A percentile compares a stretch with the other conserved stretches of the same genome.
Conservation (phyloP, 805 yeast species). For the Starmerella apis region DNA sequence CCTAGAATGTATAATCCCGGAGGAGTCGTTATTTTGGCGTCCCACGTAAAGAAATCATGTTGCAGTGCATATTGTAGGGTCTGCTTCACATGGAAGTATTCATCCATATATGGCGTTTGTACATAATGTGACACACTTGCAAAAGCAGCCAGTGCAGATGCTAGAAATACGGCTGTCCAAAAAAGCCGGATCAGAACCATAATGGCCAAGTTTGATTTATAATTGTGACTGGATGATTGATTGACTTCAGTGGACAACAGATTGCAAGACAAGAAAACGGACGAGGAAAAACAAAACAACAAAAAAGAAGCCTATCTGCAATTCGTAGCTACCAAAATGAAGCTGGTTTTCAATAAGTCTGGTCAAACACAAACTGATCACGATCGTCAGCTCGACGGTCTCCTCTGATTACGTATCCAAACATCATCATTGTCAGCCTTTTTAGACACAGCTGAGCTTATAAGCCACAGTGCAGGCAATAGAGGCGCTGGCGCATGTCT, state of each 20-base stretch:
- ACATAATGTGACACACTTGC: conserved; percentile 15
- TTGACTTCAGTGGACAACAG: not conserved
- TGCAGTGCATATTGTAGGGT: conserved; percentile 55
- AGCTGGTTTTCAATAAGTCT: too few species aligned
- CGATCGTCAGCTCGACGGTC: too few species aligned
- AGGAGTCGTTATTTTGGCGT: conserved; percentile 88
- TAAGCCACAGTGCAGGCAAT: not conserved
- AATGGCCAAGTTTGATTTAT: not conserved
- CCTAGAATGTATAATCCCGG: conserved; percentile 65
- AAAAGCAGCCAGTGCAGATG: conserved; percentile 2
- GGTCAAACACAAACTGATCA: too few species aligned
- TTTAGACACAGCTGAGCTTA: not conserved
- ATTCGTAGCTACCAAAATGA: too few species aligned
- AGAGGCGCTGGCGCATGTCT: conserved; percentile 9
- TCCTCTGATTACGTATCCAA: not conserved
- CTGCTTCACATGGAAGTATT: conserved; percentile 76
- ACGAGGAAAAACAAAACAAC: too few species aligned
- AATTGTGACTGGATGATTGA: not conserved
- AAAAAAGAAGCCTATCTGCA: too few species aligned
- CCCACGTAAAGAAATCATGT: conserved; percentile 54
- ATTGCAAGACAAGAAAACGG: too few species aligned
- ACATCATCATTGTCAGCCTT: not conserved
- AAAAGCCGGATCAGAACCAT: not conserved
- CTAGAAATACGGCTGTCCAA: not conserved
- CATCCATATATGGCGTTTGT: conserved; percentile 43